These are phyloP conservation scores for Arachnomyces sp. DNA, from an alignment of 2,329 filamentous ascomycete species.

Conservation along the genomic window DNA sequence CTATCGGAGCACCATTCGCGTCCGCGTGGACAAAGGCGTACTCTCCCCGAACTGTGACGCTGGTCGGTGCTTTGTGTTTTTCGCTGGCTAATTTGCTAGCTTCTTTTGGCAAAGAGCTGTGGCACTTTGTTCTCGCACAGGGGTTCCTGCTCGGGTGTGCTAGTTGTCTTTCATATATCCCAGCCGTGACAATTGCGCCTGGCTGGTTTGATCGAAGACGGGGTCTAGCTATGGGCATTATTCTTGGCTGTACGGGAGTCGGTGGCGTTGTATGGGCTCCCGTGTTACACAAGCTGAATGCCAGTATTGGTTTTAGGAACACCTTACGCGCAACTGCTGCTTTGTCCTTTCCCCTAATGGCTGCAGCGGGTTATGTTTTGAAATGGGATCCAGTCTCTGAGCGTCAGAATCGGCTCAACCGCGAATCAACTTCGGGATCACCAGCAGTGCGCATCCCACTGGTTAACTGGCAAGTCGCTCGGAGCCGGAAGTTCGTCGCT, in stretches of 20 bases:
- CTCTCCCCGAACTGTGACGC: constrained; percentile 22
- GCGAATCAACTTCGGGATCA: neutral
- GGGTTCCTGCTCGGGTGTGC: constrained; percentile 33
- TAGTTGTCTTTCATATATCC: constrained; percentile 32
- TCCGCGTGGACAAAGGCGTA: constrained; percentile 29
- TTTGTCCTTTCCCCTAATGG: constrained; percentile 24
- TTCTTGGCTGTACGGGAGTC: constrained; percentile 31
- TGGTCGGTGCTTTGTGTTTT: constrained; percentile 27
- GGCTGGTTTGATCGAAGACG: constrained; percentile 31
- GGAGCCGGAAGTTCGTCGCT: constrained; percentile 28
- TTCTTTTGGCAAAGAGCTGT: constrained; percentile 27
- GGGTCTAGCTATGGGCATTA: constrained; percentile 33
- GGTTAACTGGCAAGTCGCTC: constrained; percentile 28
- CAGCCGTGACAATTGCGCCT: constrained; percentile 32
- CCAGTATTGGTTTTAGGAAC: constrained; percentile 29
- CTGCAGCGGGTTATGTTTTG: constrained; percentile 16
- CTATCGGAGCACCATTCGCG: constrained; percentile 27
- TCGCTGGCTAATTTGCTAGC: constrained; percentile 25
- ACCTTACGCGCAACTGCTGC: constrained; percentile 27
- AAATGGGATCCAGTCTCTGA: constrained; percentile 24
- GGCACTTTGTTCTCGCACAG: constrained; percentile 29
- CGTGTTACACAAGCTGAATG: constrained; percentile 23
- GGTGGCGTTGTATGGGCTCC: constrained; percentile 34
- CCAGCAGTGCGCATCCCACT: constrained; percentile 21
- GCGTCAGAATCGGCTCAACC: constrained; percentile 13